These are phyloP conservation scores for Phytophthora tubulina DNA, from an alignment of 352 stramenopile species.

Conservation along the genomic window DNA sequence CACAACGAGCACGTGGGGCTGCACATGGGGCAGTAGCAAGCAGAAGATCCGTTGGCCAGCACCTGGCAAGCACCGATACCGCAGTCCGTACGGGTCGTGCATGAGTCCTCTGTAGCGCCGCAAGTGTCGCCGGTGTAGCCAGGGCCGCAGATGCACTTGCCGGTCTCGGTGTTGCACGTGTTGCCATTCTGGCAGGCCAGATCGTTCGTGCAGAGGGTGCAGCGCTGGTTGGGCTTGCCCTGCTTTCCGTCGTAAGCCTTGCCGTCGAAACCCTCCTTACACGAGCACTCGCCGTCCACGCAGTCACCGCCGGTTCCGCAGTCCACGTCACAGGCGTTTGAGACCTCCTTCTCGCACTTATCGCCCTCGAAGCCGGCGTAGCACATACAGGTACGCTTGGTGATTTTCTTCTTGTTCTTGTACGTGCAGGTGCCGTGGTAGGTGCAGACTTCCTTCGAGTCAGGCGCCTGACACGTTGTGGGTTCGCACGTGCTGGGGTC, in stretches of 20 bases:
- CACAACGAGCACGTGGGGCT: conserved; percentile 50
- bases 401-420: conserved; percentile 69
- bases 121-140: conserved; percentile 63
- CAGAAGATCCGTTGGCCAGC: conserved; percentile 53
- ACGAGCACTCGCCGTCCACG: conserved; percentile 57
- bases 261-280: conserved; percentile 59
- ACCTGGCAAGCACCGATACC: conserved; percentile 55
- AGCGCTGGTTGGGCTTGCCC: conserved; percentile 59
- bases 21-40: conserved; percentile 58
- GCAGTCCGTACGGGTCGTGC: conserved; percentile 53
- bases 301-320: conserved; percentile 63
- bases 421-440: conserved; percentile 84
- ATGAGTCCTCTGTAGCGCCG: conserved; percentile 60
- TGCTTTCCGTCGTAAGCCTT: conserved; percentile 54
- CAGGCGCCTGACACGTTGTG: conserved; percentile 46
- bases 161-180: conserved; percentile 59
- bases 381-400: conserved; percentile 60
- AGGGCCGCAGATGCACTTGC: conserved; percentile 60
- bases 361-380: conserved; percentile 58
- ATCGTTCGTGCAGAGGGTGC: conserved; percentile 62
- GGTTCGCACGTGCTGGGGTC: conserved; percentile 54
- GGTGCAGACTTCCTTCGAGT: conserved; percentile 62
- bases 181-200: conserved; percentile 65
- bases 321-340: conserved; percentile 63
- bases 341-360: conserved; percentile 63